Evolutionary conservation across 257 asterid species (phyloP).

Genomic region (Echites panduratus): DNA sequence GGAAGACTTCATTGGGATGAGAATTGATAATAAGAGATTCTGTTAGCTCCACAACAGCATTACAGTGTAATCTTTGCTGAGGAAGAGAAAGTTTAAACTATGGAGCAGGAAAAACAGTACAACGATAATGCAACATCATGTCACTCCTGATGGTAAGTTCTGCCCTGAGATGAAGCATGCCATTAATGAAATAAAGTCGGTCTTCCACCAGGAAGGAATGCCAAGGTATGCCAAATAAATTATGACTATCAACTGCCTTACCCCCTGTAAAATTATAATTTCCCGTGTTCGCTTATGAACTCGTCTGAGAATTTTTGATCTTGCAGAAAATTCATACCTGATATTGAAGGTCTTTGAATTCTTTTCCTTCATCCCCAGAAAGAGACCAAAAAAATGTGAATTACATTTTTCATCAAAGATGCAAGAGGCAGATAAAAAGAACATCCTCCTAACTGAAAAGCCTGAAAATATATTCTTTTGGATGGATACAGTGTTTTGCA

Average conservation of each 20-base stretch:
- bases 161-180: constrained; percentile 9
- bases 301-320: constrained; percentile 1
- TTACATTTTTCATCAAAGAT: background rate
- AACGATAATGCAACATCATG: background rate
- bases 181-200: constrained; percentile 6
- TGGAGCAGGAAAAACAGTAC: constrained; percentile 1
- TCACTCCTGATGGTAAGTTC: background rate
- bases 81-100: background rate
- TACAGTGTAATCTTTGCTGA: background rate
- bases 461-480: constrained; percentile 3
- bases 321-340: constrained; percentile 11
- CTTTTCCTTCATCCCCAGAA: constrained; percentile 9
- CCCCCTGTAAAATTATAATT: background rate
- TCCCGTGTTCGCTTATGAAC: constrained; percentile 4
- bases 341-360: background rate
- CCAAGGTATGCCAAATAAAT: constrained; percentile 7
- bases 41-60: background rate
- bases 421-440: constrained; percentile 7
- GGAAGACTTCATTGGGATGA: background rate
- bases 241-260: constrained; percentile 3
- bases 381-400: constrained; percentile 4
- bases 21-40: background rate
- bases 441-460: background rate
- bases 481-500: constrained; percentile 6
- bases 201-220: background rate